Percentiles rank a stretch among this genome's conserved stretches.
Evolutionary conservation across 1,139 yeast genomes (phyloP).

Genomic region (Wickerhamomyces sp.): DNA sequence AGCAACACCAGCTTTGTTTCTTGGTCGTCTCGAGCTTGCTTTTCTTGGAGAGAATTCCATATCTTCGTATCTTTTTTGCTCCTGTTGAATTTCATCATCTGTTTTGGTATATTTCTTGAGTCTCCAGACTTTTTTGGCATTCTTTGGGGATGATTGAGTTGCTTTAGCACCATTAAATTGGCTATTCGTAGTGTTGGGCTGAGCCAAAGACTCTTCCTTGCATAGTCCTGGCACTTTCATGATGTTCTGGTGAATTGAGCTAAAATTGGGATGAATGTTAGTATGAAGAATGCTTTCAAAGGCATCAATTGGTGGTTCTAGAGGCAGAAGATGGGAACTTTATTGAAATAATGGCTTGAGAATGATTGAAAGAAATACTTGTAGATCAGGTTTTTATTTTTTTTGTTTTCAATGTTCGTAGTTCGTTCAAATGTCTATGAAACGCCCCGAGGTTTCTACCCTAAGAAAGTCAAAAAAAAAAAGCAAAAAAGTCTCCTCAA

Average conservation of each 20-base stretch:
- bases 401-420: no score
- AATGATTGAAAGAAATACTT: no score
- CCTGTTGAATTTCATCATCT: constrained; percentile 18
- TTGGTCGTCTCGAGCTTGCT: constrained; percentile 47
- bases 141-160: neutral
- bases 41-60: constrained; percentile 34
- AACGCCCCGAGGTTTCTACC: neutral
- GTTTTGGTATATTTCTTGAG: constrained; percentile 21
- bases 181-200: neutral
- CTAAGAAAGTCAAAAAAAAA: neutral
- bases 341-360: no score
- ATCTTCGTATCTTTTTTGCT: constrained; percentile 19
- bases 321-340: neutral
- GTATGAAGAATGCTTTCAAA: no score
- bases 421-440: no score
- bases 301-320: neutral
- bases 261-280: no score
- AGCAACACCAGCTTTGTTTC: constrained; percentile 47
- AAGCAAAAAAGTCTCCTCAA: neutral
- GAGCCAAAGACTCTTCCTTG: neutral
- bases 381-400: no score
- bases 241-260: neutral
- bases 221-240: neutral
- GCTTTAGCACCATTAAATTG: neutral
- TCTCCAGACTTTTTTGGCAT: constrained; percentile 22